Percentiles rank a stretch among this genome's conserved stretches.
Conservation (phyloP, 805 yeast species). For the Candida ortonii region DNA sequence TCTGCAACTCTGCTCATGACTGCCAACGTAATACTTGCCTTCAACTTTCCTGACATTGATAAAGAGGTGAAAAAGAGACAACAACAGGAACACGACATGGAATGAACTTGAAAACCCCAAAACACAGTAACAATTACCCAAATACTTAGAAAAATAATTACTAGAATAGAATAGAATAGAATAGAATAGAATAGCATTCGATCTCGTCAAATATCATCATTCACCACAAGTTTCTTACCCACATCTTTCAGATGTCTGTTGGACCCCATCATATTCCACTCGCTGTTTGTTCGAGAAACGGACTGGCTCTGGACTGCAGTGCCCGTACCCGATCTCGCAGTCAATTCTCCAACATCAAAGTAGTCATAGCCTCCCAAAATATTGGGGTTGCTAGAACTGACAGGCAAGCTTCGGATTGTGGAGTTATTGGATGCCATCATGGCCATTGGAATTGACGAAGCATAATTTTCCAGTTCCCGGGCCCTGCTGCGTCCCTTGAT, state of each 20-base stretch:
- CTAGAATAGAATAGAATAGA: no score
- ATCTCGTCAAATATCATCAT: constrained; percentile 25
- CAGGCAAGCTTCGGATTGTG: constrained; percentile 5
- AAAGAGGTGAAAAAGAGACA: constrained; percentile 20
- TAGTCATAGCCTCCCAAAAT: constrained; percentile 60
- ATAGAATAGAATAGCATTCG: no score
- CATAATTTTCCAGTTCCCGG: constrained; percentile 26
- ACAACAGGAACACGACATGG: constrained; percentile 12
- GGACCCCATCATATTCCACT: constrained; percentile 15
- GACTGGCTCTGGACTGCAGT: constrained; percentile 29
- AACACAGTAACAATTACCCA: constrained; percentile 1
- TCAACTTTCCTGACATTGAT: constrained; percentile 42
- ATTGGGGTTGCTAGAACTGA: constrained; percentile 25
- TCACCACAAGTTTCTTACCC: constrained; percentile 26
- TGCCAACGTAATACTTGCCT: constrained; percentile 45
- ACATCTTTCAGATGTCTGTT: constrained; percentile 10
- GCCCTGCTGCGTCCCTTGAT: constrained; percentile 19
- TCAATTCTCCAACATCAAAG: constrained; percentile 56
- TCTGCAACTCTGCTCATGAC: constrained; percentile 49
- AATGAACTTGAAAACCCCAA: constrained; percentile 1
- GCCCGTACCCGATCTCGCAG: constrained; percentile 39
- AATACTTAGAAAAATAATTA: no score
- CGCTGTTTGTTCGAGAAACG: constrained; percentile 29
- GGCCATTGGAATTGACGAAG: constrained; percentile 33
- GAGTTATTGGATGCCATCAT: constrained; percentile 31